Percentiles rank a stretch among this genome's conserved stretches.
phyloP scores from a whole-genome alignment of 1,139 yeast genomes.

The Hansenula anomala region DNA sequence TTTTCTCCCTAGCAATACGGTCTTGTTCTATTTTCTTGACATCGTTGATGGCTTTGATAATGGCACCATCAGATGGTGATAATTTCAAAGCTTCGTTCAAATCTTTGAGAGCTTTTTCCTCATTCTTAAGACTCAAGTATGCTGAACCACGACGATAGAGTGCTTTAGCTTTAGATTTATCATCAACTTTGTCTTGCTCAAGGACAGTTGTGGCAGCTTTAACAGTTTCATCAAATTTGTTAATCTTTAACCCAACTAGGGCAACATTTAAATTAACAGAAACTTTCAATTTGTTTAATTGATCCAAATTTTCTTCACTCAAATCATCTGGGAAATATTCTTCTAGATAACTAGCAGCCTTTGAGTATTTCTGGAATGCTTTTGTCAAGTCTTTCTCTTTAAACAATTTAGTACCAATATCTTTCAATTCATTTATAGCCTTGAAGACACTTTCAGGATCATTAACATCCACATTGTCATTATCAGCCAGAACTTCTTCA shows the following conservation, averaged over 20 bases:
- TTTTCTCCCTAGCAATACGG: conserved; percentile 68
- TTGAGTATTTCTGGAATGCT: conserved; percentile 65
- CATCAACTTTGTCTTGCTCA: conserved; percentile 56
- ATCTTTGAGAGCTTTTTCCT: conserved; percentile 63
- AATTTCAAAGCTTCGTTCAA: conserved; percentile 61
- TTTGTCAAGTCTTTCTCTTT: conserved; percentile 53
- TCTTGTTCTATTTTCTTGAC: conserved; percentile 49
- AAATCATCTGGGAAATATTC: conserved; percentile 76
- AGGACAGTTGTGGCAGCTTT: conserved; percentile 63
- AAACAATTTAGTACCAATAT: conserved; percentile 71
- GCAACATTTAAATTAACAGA: conserved; percentile 71
- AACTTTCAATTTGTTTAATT: conserved; percentile 48
- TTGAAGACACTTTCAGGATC: conserved; percentile 59
- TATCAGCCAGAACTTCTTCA: conserved; percentile 75
- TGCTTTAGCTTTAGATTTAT: conserved; percentile 76
- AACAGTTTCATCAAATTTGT: conserved; percentile 52
- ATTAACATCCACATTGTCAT: conserved; percentile 55
- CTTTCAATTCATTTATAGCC: conserved; percentile 67
- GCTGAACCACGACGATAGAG: conserved; percentile 84
- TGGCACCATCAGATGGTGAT: conserved; percentile 74
- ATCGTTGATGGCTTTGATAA: conserved; percentile 59
- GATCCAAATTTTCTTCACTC: conserved; percentile 44
- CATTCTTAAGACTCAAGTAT: conserved; percentile 56
- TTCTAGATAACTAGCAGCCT: conserved; percentile 62
- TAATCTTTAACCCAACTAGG: conserved; percentile 64